Evolutionary conservation across 2,329 filamentous ascomycete genomes (phyloP).

Genomic region (Fusarium verrucosum): DNA sequence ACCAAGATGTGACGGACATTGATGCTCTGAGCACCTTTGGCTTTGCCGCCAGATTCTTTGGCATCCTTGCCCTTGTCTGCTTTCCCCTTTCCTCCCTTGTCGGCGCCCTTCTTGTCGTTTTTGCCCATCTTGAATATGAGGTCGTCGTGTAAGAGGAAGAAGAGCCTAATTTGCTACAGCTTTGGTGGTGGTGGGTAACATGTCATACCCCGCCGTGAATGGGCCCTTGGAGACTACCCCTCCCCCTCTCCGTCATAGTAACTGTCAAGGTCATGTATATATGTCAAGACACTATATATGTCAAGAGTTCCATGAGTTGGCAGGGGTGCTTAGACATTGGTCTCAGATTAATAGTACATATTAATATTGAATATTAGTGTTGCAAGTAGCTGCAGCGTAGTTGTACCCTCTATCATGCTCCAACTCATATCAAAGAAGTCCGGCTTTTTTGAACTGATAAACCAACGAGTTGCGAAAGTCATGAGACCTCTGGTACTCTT

Average conservation of each 20-base stretch:
- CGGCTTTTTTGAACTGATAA: slow-evolving; percentile 15
- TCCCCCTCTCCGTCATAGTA: background rate
- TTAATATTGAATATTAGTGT: slow-evolving; percentile 3
- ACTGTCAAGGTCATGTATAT: background rate
- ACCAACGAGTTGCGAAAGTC: slow-evolving; percentile 41
- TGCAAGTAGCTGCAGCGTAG: background rate
- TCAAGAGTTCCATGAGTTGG: background rate
- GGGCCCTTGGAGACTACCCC: slow-evolving; percentile 24
- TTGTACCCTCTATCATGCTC: background rate
- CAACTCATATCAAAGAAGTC: background rate
- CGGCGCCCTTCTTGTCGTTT: slow-evolving; percentile 54
- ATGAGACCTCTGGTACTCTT: slow-evolving; percentile 43
- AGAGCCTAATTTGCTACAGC: background rate
- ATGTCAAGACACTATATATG: too few relatives aligned
- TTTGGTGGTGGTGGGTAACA: slow-evolving; percentile 17
- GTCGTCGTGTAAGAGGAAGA: slow-evolving; percentile 13
- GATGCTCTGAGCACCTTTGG: slow-evolving; percentile 71
- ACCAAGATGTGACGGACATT: slow-evolving; percentile 79
- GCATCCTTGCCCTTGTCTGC: slow-evolving; percentile 34
- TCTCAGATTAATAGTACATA: background rate
- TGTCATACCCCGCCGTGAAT: slow-evolving; percentile 32
- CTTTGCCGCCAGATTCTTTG: slow-evolving; percentile 51
- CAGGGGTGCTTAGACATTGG: background rate
- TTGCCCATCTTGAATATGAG: slow-evolving; percentile 48
- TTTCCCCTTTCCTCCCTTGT: slow-evolving; percentile 48